Base-by-base conservation (phyloP, 2,329 filamentous ascomycete genomes). In the Septoria linicola region DNA sequence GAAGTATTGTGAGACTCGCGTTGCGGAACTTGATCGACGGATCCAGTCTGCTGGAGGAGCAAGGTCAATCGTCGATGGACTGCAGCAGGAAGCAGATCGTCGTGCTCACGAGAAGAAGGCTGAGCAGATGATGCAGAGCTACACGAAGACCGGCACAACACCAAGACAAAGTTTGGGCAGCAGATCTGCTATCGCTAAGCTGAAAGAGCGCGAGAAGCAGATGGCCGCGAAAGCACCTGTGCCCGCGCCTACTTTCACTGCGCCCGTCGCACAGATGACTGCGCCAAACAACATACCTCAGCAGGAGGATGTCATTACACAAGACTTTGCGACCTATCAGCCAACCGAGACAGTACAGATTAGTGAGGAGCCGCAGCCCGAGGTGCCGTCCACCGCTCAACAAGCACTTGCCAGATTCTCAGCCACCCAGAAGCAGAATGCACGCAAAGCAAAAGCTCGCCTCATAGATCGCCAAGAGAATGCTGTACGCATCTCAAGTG, bases 11-110 rank as follows among this genome's bases (percentile, higher is more conserved):
- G 51, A 57, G 2, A 21, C 43, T 8, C 63, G 65, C 30, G 50
- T 55, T 41, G 25, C 37, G 8, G 76, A 82, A 52, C 71, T 83
- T 35, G 63, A 71, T 16, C 44, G 60, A 2, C 64, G 69, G 1
- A 68, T 83, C 14, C 59, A 65, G 8, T 42, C 59, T 2, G 69
- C 73, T 51, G 76, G 76, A 2, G 74, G 75, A n/a, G 58, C 74
- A 10, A 61, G 69, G 10, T 61, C 53, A n/a, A 72, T 78, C 41
- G 46, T 67, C 8, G 53, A 61, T 14, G 54, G 57, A 27, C 55
- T 76, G 45, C 53, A 65, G 23, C 50, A 54, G 27, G 64, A 63
- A 55, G 55, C 64, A 30, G 59, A 68, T 49, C 59, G 49, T 10
- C 44, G 59, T 8, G 46, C 44, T 16, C 41, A 51, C 13, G 53